Base-by-base conservation (phyloP, 2,329 filamentous ascomycete genomes). In the Colletotrichum eremochloae region DNA sequence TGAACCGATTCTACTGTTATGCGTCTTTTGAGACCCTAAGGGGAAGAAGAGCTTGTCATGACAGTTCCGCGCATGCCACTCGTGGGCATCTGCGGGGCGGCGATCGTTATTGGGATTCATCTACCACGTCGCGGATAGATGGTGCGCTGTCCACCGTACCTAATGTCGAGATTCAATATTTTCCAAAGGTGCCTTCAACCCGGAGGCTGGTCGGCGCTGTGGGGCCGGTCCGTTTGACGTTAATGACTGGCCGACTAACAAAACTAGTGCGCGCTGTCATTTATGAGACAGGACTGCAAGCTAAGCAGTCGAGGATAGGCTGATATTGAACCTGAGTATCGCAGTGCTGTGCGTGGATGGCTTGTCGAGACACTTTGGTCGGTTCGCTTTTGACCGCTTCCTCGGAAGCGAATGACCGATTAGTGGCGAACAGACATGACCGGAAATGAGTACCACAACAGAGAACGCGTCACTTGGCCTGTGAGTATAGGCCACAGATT, bases 191-290 rank as follows among this genome's bases (percentile, higher is more conserved):
- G n/a, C 44, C 50, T 72, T 55, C 60, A 69, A 67, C 40, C 33
- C 55, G 55, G 60, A 58, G 53, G 38, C 69, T 69, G 64, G 55
- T 48, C 55, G 42, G 58, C 29, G 46, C 53, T 60, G 53, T 69
- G 69, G 65, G 65, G 65, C 66, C 53, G 69, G 67, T 33, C 3
- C 44, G 69, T 72, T 70, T 72, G 66, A 65, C 61, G 55, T 72
- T 72, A 46, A 69, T 64, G 55, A 61, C 44, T 40, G 66, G 24
- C 46, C 9, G 66, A 33, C 33, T 5, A 36, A 48, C 33, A 60
- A 61, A 69, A 29, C 60, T 72, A 65, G 61, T 40, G 24, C n/a
- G 20, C 33, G 61, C 38, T 65, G 40, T 55, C 61, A 64, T 63
- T 71, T 40, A 61, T 20, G 31, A 65, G 53, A 36, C 56, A 40